Evolutionary conservation across 169 alveolate species (phyloP), one percentile per base, ranked within the genome.

Genomic region (Plasmodium sp.): DNA sequence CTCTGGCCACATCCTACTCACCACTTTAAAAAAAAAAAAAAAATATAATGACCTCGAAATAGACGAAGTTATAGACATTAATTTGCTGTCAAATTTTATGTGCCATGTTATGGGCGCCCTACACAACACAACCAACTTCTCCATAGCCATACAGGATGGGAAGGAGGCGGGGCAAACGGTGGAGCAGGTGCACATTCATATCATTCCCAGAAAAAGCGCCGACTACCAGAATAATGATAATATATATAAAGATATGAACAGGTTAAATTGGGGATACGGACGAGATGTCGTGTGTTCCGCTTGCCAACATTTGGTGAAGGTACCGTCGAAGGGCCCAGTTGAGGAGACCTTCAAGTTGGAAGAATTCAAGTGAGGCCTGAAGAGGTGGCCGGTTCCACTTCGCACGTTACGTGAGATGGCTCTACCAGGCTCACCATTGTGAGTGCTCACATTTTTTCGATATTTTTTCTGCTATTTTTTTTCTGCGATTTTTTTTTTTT

Each of bases 131-230:
- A 71, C 75, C 7, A 34, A 56, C 22, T 67, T 91, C 51, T 81
- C 92, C 34, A 51, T 83, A 36, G 92, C 85, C 10, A 81, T 96
- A 22, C 97, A 98, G 96, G 99, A 98, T 92, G 99, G 99, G 14
- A 95, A 94, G 80, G 99, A 96, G 27, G 98, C 99, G 2, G 99
- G 99, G 0, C 99, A 97, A 96, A 97, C 98, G 5, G 98, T 98
- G n/a, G 97, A 97, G 0, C 99, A 98, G 85, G 96, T 97, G 18
- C 99, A 98, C 95, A 96, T 97, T 14, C 99, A 98, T 85, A 85
- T 98, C 54, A 96, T 98, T 48, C 99, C 99, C 4, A 92, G 98
- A 67, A 81, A 48, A 45, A 67, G 45, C 12, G 41, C 56, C n/a
- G 98, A 97, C 71, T 93, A 96, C 33, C 75, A 90, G 79, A 88